Evolutionary conservation across 768 basidiomycete species (phyloP).

Genomic region (Strobilomyces dryophilus): DNA sequence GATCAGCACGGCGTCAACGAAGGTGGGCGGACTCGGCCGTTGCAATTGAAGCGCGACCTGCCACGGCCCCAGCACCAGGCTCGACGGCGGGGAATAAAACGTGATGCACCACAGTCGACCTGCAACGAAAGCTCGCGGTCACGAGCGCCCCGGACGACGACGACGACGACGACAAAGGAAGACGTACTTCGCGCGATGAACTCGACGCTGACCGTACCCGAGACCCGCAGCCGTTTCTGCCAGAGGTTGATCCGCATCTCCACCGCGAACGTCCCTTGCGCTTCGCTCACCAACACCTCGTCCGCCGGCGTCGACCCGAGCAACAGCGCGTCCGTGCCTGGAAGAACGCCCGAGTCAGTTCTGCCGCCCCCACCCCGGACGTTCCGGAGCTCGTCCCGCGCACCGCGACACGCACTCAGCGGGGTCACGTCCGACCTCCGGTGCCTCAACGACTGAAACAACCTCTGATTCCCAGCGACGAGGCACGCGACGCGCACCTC

Average conservation of each 20-base stretch:
- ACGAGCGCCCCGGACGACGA: background rate
- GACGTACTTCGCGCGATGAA: constrained; percentile 56
- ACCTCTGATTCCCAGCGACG: constrained; percentile 17
- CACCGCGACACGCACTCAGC: constrained; percentile 13
- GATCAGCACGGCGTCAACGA: constrained; percentile 49
- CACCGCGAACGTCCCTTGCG: constrained; percentile 48
- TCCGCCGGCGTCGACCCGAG: constrained; percentile 47
- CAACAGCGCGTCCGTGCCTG: constrained; percentile 47
- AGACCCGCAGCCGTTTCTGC: constrained; percentile 68
- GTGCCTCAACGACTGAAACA: constrained; percentile 25
- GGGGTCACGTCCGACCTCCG: constrained; percentile 10
- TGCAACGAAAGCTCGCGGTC: background rate
- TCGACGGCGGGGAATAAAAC: constrained; percentile 17
- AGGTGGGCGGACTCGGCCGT: constrained; percentile 56
- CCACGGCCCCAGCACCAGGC: constrained; percentile 23
- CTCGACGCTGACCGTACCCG: constrained; percentile 51
- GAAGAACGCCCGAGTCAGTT: no score
- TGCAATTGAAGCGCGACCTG: constrained; percentile 48
- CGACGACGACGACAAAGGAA: background rate
- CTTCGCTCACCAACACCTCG: constrained; percentile 52
- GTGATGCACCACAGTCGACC: constrained; percentile 27
- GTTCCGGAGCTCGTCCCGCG: no score
- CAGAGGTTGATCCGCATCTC: constrained; percentile 46
- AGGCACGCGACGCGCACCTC: constrained; percentile 70
- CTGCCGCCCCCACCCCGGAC: no score